phyloP scores from a whole-genome alignment of 2,329 filamentous ascomycete genomes.

The Botrytis byssoidea region DNA sequence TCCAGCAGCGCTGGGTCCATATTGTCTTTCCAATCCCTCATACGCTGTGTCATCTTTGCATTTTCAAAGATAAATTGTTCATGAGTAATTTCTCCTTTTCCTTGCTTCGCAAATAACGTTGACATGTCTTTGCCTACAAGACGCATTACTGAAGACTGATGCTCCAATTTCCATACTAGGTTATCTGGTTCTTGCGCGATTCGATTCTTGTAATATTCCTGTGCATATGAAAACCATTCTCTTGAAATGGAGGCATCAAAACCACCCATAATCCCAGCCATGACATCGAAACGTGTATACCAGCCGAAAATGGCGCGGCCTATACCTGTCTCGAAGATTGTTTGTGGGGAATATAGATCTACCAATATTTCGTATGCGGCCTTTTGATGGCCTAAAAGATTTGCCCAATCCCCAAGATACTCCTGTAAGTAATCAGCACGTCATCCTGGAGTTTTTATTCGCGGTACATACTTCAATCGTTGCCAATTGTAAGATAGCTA shows the following conservation, averaged over 20 bases:
- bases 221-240: conserved; percentile 65
- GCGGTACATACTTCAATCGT: conserved; percentile 74
- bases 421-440: conserved; percentile 56
- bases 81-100: conserved; percentile 60
- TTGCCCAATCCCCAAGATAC: conserved; percentile 93
- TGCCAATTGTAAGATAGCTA: conserved; percentile 88
- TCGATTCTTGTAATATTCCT: conserved; percentile 60
- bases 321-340: conserved; percentile 67
- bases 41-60: conserved; percentile 48
- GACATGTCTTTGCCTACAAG: conserved; percentile 79
- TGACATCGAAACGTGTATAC: conserved; percentile 87
- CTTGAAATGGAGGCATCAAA: conserved; percentile 70
- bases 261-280: conserved; percentile 78
- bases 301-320: conserved; percentile 76
- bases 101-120: conserved; percentile 68
- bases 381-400: conserved; percentile 86
- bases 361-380: conserved; percentile 81
- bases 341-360: conserved; percentile 73
- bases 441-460: conserved; percentile 9
- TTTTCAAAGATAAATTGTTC: conserved; percentile 67
- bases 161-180: conserved; percentile 64
- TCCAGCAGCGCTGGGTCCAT: conserved; percentile 64
- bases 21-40: conserved; percentile 51
- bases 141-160: conserved; percentile 63
- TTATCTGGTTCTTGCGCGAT: conserved; percentile 59